phyloP scores from a whole-genome alignment of 2,329 filamentous ascomycete species.

The Cytospora mali region DNA sequence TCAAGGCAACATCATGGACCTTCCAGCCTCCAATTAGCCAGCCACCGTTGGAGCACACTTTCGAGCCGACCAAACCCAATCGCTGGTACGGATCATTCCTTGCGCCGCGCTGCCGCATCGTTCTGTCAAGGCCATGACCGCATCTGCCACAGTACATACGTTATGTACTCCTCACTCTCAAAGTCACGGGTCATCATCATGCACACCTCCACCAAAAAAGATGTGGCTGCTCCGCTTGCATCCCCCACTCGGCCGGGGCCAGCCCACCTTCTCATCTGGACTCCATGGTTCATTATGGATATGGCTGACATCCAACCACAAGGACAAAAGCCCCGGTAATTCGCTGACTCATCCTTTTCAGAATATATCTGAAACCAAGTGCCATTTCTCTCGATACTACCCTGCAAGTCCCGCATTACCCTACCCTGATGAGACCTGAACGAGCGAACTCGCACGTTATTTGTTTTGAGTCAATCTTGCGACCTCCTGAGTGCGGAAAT shows the following conservation, averaged over 20 bases:
- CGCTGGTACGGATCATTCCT: conserved; percentile 11
- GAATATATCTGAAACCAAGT: conserved; percentile 28
- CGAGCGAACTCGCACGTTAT: not conserved
- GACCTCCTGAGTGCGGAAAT: not conserved
- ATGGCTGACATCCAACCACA: conserved; percentile 12
- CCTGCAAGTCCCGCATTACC: conserved; percentile 20
- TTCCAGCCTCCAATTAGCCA: not conserved
- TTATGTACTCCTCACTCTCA: no score
- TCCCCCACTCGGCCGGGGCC: not conserved
- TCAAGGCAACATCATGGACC: not conserved
- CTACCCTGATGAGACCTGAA: not conserved
- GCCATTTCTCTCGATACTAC: conserved; percentile 27
- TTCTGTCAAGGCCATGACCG: conserved; percentile 5
- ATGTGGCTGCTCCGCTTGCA: not conserved
- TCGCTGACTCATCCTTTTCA: conserved; percentile 20
- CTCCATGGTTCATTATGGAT: conserved; percentile 5
- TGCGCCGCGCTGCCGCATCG: conserved; percentile 8
- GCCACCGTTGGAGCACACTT: not conserved
- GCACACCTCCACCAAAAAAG: no score
- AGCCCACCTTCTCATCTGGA: not conserved
- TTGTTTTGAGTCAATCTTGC: not conserved
- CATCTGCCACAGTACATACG: not conserved
- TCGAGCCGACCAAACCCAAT: not conserved
- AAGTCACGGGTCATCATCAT: no score
- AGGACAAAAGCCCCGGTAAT: conserved; percentile 9